phyloP scores from a whole-genome alignment of 163 green algal species.

The Scenedesmus sp. region DNA sequence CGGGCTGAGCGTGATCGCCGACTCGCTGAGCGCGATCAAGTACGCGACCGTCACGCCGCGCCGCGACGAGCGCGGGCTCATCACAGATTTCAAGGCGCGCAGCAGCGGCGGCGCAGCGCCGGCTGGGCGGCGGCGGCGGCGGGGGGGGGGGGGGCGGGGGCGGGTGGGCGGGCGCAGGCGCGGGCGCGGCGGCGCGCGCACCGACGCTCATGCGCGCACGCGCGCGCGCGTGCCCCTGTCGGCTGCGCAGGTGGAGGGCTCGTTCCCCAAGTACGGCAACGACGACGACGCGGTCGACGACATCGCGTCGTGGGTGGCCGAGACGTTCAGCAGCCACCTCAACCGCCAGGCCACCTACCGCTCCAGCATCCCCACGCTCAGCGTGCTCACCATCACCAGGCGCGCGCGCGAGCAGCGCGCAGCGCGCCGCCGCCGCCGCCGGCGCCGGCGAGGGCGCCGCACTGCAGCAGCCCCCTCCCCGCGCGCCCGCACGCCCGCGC shows the following conservation, averaged over 20 bases:
- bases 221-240: neutral
- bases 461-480: no score
- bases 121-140: no score
- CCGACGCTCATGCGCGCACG: no score
- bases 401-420: no score
- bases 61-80: constrained; percentile 59
- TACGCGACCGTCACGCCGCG: constrained; percentile 68
- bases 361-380: constrained; percentile 70
- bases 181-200: no score
- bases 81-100: constrained; percentile 59
- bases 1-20: constrained; percentile 70
- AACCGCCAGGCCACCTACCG: constrained; percentile 69
- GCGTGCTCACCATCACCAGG: constrained; percentile 82
- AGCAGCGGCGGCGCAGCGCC: neutral
- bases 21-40: constrained; percentile 82
- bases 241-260: constrained; percentile 65
- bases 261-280: constrained; percentile 83
- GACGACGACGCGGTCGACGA: constrained; percentile 71
- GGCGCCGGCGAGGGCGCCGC: no score
- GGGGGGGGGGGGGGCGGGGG: no score
- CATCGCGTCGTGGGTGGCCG: constrained; percentile 65
- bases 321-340: constrained; percentile 69
- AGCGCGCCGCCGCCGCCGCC: no score
- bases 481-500: no score
- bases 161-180: no score